A percentile compares a stretch with the other conserved stretches of the same genome.
Conservation (phyloP, 2,329 filamentous ascomycete species). For the Grosmannia huntii region DNA sequence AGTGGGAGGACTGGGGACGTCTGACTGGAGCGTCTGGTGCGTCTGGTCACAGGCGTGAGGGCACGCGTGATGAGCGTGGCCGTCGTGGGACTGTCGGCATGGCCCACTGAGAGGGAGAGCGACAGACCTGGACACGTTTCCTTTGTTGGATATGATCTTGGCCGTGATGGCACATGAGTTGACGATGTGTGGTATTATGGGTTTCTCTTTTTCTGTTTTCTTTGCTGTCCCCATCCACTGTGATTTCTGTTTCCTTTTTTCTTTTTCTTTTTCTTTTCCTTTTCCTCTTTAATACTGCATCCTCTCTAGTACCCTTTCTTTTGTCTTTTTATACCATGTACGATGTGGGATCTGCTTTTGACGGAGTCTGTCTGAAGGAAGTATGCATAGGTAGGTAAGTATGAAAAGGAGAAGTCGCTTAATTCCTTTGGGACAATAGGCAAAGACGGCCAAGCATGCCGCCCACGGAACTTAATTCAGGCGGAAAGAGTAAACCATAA, state of each 20-base stretch:
- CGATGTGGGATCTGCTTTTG: not conserved
- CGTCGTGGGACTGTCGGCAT: constrained; percentile 13
- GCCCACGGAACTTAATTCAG: no score
- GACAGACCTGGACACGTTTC: not conserved
- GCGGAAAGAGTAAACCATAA: no score
- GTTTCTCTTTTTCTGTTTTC: not conserved
- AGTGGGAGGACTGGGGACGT: constrained; percentile 82
- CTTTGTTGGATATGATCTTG: not conserved
- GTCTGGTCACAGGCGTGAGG: constrained; percentile 3
- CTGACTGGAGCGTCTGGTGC: constrained; percentile 28
- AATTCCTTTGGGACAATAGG: no score
- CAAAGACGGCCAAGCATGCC: no score
- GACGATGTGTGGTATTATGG: not conserved
- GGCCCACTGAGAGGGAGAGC: not conserved
- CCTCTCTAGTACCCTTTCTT: not conserved
- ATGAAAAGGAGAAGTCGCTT: not conserved
- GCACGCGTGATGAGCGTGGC: constrained; percentile 12
- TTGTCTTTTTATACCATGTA: not conserved
- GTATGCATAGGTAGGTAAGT: not conserved
- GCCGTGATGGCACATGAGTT: not conserved
- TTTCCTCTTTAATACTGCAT: not conserved
- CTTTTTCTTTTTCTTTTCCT: not conserved
- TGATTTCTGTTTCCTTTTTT: not conserved
- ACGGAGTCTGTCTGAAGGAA: not conserved
- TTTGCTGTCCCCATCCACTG: not conserved